These are phyloP conservation scores for Schizophyllum commune DNA, from an alignment of 1,284 basidiomycete species.

Conservation along the genomic window DNA sequence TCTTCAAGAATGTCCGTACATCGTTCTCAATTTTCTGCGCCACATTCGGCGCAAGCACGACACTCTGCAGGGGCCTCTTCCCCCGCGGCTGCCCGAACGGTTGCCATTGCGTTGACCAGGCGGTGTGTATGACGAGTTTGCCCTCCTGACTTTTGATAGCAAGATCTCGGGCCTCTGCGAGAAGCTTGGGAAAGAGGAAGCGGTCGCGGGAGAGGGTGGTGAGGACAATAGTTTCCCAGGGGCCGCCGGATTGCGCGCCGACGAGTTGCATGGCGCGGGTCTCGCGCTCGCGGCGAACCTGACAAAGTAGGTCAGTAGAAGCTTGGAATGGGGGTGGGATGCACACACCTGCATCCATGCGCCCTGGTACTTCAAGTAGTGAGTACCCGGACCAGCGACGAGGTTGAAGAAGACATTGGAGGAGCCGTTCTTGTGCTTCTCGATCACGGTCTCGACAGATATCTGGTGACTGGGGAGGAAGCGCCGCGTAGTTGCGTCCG, in stretches of 20 bases:
- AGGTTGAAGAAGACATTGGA: constrained; percentile 85
- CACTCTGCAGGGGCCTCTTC: constrained; percentile 83
- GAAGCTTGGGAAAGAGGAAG: constrained; percentile 70
- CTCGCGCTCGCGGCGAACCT: constrained; percentile 93
- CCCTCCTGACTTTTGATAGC: constrained; percentile 86
- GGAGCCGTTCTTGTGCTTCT: constrained; percentile 85
- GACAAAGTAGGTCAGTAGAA: constrained; percentile 8
- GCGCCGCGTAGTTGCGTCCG: constrained; percentile 25
- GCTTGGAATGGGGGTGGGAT: not conserved
- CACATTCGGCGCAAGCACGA: constrained; percentile 81
- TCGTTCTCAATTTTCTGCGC: constrained; percentile 78
- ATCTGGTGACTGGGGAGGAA: constrained; percentile 84
- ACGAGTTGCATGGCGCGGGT: constrained; percentile 88
- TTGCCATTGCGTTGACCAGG: constrained; percentile 95
- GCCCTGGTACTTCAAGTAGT: constrained; percentile 85
- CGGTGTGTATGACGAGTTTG: constrained; percentile 93
- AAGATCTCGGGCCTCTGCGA: constrained; percentile 84
- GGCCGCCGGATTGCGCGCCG: constrained; percentile 52
- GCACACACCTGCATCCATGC: constrained; percentile 89
- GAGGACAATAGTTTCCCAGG: constrained; percentile 96
- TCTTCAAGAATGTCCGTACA: constrained; percentile 73
- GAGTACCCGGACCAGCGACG: constrained; percentile 92
- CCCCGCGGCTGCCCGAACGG: constrained; percentile 91
- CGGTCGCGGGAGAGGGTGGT: constrained; percentile 89
- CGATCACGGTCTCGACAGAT: constrained; percentile 88